Percentiles rank a stretch among this genome's conserved stretches.
Conservation (phyloP, 1,284 basidiomycete species). For the Golubevia sp. region DNA sequence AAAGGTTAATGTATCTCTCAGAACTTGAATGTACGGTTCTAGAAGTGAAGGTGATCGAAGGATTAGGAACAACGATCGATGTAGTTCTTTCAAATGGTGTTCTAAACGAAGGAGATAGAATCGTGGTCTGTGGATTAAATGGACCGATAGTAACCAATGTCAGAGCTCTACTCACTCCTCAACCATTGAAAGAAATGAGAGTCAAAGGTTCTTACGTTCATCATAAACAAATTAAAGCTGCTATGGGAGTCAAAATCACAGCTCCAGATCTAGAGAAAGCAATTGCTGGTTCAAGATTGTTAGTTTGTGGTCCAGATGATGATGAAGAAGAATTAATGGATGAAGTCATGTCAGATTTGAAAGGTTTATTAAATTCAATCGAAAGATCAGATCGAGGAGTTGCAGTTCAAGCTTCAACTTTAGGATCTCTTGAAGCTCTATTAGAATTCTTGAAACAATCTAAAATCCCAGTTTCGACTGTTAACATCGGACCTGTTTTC, state of each 20-base stretch:
- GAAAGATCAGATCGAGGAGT: slow-evolving; percentile 57
- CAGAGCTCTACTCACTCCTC: slow-evolving; percentile 55
- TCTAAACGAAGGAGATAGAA: slow-evolving; percentile 57
- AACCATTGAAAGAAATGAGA: slow-evolving; percentile 61
- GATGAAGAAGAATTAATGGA: slow-evolving; percentile 59
- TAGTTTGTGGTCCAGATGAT: slow-evolving; percentile 51
- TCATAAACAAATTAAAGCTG: slow-evolving; percentile 60
- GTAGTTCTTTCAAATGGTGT: slow-evolving; percentile 61
- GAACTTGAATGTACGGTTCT: slow-evolving; percentile 61
- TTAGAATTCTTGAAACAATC: slow-evolving; percentile 54
- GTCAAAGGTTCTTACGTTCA: slow-evolving; percentile 60
- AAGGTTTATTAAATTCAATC: slow-evolving; percentile 53
- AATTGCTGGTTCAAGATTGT: slow-evolving; percentile 53
- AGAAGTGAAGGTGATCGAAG: slow-evolving; percentile 61
- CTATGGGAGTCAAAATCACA: slow-evolving; percentile 60
- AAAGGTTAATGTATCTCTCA: slow-evolving; percentile 58
- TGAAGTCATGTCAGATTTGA: slow-evolving; percentile 60
- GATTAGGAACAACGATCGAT: slow-evolving; percentile 60
- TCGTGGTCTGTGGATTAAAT: slow-evolving; percentile 59
- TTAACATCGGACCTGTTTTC: slow-evolving; percentile 61
- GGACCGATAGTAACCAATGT: slow-evolving; percentile 59
- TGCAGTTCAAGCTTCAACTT: slow-evolving; percentile 58
- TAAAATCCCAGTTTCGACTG: slow-evolving; percentile 59
- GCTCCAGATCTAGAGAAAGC: slow-evolving; percentile 60
- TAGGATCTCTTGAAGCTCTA: slow-evolving; percentile 59